A percentile compares a stretch with the other conserved stretches of the same genome.
Conservation (phyloP, 1,139 yeast species). For the Sugiyamaella sp. region DNA sequence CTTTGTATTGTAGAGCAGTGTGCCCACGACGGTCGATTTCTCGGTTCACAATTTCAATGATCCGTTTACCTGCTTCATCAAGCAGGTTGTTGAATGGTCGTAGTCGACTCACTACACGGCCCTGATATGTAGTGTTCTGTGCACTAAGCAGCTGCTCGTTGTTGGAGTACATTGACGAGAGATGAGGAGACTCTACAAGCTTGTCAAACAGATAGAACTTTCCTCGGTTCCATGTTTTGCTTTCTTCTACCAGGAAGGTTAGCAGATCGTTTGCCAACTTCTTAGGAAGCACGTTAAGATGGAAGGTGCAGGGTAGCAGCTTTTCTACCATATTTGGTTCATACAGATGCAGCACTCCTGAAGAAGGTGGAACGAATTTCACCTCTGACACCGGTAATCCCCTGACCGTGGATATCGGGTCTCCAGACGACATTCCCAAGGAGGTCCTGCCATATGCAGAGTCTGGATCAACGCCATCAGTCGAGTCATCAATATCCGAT, state of each 20-base stretch:
- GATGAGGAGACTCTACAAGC: conserved; percentile 58
- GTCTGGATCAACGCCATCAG: not conserved
- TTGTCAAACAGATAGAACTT: conserved; percentile 63
- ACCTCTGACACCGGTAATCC: conserved; percentile 1
- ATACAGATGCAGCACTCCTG: conserved; percentile 18
- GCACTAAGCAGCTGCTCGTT: conserved; percentile 36
- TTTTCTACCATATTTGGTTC: conserved; percentile 18
- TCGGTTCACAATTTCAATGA: conserved; percentile 51
- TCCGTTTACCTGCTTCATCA: conserved; percentile 45
- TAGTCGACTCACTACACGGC: conserved; percentile 35
- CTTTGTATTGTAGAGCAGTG: conserved; percentile 42
- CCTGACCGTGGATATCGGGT: conserved; percentile 1
- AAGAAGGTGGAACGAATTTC: conserved; percentile 5
- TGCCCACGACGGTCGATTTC: conserved; percentile 41
- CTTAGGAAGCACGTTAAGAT: conserved; percentile 54
- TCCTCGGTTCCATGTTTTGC: conserved; percentile 46
- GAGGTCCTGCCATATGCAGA: not conserved
- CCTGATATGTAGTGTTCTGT: conserved; percentile 48
- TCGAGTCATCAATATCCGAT: not conserved
- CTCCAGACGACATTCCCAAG: not conserved
- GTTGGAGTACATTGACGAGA: conserved; percentile 47
- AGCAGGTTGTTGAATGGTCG: conserved; percentile 47
- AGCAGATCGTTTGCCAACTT: conserved; percentile 52
- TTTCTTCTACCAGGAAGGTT: conserved; percentile 47
- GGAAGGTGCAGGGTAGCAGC: conserved; percentile 53